Percentiles rank a stretch among this genome's conserved stretches.
phyloP scores from a whole-genome alignment of 140 eudicot genomes.

The Stevia rebaudiana region DNA sequence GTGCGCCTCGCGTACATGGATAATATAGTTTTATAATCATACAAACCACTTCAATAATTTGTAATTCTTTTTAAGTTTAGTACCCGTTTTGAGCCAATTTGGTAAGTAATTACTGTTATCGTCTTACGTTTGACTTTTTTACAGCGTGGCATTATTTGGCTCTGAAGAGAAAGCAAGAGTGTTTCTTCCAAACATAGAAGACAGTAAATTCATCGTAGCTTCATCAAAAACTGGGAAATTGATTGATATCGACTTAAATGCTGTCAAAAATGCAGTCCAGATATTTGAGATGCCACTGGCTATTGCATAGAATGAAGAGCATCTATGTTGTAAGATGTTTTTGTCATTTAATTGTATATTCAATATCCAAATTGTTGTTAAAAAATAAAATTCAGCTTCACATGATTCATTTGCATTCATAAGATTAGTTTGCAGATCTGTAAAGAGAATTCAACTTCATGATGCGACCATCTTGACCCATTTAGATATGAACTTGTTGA shows the following conservation, averaged over 20 bases:
- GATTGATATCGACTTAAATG: conserved; percentile 62
- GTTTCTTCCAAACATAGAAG: conserved; percentile 67
- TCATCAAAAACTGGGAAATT: conserved; percentile 73
- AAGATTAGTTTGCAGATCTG: conserved; percentile 5
- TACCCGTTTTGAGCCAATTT: neutral
- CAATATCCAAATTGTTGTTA: conserved; percentile 10
- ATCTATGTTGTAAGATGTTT: neutral
- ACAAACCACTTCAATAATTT: neutral
- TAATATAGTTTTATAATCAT: neutral
- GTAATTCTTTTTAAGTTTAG: no score
- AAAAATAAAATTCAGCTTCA: conserved; percentile 5
- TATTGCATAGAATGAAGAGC: conserved; percentile 33
- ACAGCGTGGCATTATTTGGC: conserved; percentile 73
- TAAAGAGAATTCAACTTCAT: conserved; percentile 2
- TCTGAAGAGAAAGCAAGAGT: conserved; percentile 74
- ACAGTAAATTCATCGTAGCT: conserved; percentile 53
- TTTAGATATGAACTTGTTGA: neutral
- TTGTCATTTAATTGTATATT: conserved; percentile 23
- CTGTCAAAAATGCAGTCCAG: conserved; percentile 55
- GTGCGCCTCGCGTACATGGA: no score
- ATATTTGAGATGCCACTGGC: conserved; percentile 65
- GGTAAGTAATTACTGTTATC: neutral
- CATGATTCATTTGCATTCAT: conserved; percentile 15
- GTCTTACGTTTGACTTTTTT: conserved; percentile 14
- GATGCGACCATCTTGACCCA: neutral